A percentile compares a stretch with the other conserved stretches of the same genome.
These are phyloP conservation scores for Rhodotorula sphaerocarpa DNA, from an alignment of 768 basidiomycete genomes.

Conservation along the genomic window DNA sequence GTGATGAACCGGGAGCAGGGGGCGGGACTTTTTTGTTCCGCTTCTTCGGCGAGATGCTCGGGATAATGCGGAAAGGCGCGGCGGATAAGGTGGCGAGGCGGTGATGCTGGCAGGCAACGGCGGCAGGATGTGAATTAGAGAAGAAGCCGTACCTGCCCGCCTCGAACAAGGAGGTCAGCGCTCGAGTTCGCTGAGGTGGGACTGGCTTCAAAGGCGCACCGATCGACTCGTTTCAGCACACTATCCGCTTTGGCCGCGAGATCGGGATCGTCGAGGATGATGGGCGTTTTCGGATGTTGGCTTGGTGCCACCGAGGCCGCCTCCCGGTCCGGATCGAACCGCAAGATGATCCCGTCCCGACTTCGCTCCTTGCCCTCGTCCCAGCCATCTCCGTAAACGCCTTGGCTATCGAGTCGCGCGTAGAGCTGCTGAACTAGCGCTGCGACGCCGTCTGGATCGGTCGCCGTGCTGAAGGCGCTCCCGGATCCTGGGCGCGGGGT, in stretches of 20 bases:
- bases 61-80: slow-evolving; percentile 55
- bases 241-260: slow-evolving; percentile 65
- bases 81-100: slow-evolving; percentile 66
- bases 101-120: slow-evolving; percentile 52
- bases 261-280: slow-evolving; percentile 47
- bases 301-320: no score
- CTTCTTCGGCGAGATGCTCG: slow-evolving; percentile 45
- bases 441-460: slow-evolving; percentile 39
- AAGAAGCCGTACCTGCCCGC: slow-evolving; percentile 80
- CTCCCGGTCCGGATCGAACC: slow-evolving; percentile 45
- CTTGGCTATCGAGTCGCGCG: slow-evolving; percentile 74
- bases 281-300: background rate
- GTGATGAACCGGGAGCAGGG: slow-evolving; percentile 46
- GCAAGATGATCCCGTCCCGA: slow-evolving; percentile 50
- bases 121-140: slow-evolving; percentile 53
- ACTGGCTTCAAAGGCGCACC: background rate
- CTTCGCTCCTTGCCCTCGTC: slow-evolving; percentile 92
- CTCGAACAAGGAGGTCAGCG: background rate
- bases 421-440: slow-evolving; percentile 80
- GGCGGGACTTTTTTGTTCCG: slow-evolving; percentile 33
- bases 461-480: slow-evolving; percentile 7
- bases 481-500: slow-evolving; percentile 9
- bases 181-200: background rate
- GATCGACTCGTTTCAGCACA: slow-evolving; percentile 66
- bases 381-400: slow-evolving; percentile 91